Percentiles rank a stretch among this genome's conserved stretches.
These are phyloP conservation scores for Geranomyces variabilis DNA, from an alignment of 192 early-diverging fungal species.

Conservation along the genomic window DNA sequence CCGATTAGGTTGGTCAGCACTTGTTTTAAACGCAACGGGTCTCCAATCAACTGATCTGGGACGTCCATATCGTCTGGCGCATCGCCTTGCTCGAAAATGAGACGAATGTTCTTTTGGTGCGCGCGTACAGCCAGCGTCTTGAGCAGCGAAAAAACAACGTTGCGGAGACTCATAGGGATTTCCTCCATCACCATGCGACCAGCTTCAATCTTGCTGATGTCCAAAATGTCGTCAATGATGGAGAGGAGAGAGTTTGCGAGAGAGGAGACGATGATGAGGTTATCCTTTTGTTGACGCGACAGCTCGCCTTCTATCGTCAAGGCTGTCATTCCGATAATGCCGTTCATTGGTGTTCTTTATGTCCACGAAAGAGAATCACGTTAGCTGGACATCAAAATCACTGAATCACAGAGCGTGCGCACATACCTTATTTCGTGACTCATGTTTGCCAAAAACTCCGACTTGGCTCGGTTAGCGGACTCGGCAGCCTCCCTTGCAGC, in stretches of 20 bases:
- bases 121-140: constrained; percentile 59
- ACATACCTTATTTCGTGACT: constrained; percentile 51
- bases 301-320: constrained; percentile 77
- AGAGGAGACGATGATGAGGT: constrained; percentile 75
- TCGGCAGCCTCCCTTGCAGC: constrained; percentile 79
- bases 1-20: constrained; percentile 60
- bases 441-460: constrained; percentile 59
- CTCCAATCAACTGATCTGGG: constrained; percentile 56
- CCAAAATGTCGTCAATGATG: constrained; percentile 48
- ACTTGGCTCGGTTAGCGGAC: constrained; percentile 76
- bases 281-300: constrained; percentile 78
- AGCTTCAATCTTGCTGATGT: constrained; percentile 66
- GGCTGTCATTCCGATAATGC: constrained; percentile 41
- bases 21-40: constrained; percentile 60
- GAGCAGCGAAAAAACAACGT: constrained; percentile 61
- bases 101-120: constrained; percentile 53
- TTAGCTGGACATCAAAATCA: constrained; percentile 47
- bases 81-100: constrained; percentile 55
- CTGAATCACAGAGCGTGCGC: background rate
- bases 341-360: constrained; percentile 45
- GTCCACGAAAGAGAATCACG: constrained; percentile 65
- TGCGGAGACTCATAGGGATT: constrained; percentile 53
- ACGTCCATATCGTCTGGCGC: constrained; percentile 57
- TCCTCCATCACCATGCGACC: constrained; percentile 57
- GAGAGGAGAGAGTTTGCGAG: constrained; percentile 34